These are phyloP conservation scores for Alternaria hordeiaustralica DNA, from an alignment of 2,329 filamentous ascomycete genomes.

Conservation along the genomic window DNA sequence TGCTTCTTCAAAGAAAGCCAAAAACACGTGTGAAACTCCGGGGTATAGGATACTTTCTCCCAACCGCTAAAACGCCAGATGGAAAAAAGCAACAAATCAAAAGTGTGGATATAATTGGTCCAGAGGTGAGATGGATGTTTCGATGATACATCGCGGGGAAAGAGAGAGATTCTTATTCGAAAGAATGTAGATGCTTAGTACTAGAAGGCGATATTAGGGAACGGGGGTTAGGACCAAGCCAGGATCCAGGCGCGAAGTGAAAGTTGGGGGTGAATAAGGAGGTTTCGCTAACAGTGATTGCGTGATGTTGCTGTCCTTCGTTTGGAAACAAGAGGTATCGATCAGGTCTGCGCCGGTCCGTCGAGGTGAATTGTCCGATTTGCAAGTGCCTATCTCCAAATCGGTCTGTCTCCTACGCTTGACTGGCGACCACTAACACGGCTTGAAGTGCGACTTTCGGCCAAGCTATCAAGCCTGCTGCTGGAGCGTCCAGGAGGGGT, in stretches of 20 bases:
- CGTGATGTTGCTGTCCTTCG: constrained; percentile 5
- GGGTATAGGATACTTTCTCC: constrained; percentile 39
- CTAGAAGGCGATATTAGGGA: constrained; percentile 22
- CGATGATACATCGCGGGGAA: constrained; percentile 7
- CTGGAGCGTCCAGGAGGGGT: constrained; percentile 22
- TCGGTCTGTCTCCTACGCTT: constrained; percentile 28
- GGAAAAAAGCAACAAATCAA: constrained; percentile 5
- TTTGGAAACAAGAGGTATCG: background rate
- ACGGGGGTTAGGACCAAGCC: constrained; percentile 17
- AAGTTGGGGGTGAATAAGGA: constrained; percentile 2
- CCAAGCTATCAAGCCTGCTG: constrained; percentile 32
- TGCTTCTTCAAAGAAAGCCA: background rate
- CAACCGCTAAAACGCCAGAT: constrained; percentile 22
- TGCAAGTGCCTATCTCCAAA: constrained; percentile 35
- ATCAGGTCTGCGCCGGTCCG: background rate
- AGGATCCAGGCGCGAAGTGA: constrained; percentile 22
- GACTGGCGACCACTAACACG: constrained; percentile 33
- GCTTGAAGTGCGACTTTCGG: constrained; percentile 31
- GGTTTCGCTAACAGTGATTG: constrained; percentile 1
- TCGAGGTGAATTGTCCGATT: constrained; percentile 11
- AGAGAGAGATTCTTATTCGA: background rate
- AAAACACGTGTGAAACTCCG: constrained; percentile 9
- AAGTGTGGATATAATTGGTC: constrained; percentile 4
- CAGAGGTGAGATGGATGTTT: constrained; percentile 13
- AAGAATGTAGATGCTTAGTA: constrained; percentile 1